Conservation (phyloP, 345 rosid genomes). For the Pistacia integerrima region DNA sequence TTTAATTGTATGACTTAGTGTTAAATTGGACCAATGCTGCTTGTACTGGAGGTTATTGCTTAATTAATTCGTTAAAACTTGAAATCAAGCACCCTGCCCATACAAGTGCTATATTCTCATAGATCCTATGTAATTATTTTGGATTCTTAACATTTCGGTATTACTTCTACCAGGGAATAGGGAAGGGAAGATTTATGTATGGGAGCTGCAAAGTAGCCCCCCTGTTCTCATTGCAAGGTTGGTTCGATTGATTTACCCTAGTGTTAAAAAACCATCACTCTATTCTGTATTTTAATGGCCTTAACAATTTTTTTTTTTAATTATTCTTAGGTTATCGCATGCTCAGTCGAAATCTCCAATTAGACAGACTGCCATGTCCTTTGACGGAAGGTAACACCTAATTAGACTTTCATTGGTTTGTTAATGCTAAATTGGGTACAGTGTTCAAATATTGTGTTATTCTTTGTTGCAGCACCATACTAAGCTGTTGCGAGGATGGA, state of each 20-base stretch:
- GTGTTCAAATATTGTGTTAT: background rate
- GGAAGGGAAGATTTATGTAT: conserved; percentile 91
- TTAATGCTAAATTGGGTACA: background rate
- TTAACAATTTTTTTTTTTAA: background rate
- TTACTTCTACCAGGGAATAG: conserved; percentile 67
- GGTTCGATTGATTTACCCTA: conserved; percentile 1
- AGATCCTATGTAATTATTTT: background rate
- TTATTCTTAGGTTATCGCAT: conserved; percentile 62
- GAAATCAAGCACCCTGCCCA: background rate
- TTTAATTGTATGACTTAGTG: background rate
- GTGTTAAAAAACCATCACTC: background rate
- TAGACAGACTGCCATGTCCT: conserved; percentile 95
- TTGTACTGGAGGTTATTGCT: background rate
- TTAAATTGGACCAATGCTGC: background rate
- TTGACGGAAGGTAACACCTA: conserved; percentile 69
- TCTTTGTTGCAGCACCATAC: conserved; percentile 72
- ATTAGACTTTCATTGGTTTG: background rate
- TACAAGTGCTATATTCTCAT: background rate
- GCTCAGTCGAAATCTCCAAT: conserved; percentile 75
- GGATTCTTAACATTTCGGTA: background rate
- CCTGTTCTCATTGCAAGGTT: conserved; percentile 90
- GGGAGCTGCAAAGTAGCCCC: conserved; percentile 94
- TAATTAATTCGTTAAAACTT: background rate
- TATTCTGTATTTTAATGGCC: background rate
- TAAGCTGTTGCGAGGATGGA: conserved; percentile 92